Percentiles rank a stretch among this genome's conserved stretches.
phyloP scores from a whole-genome alignment of 192 early-diverging fungal genomes.

The Phlyctochytrium arcticum region DNA sequence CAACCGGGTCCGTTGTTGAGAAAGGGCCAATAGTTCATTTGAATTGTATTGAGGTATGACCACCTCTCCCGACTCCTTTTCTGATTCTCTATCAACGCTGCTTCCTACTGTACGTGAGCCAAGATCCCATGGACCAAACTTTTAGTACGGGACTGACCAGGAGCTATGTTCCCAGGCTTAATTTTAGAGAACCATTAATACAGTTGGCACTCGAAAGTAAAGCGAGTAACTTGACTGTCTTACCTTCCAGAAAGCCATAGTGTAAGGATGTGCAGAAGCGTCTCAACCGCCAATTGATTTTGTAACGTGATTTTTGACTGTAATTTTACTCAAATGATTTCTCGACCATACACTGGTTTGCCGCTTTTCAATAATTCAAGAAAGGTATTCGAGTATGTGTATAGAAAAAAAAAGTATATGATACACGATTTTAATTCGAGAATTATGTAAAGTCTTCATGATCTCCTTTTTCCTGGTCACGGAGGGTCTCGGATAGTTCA shows the following conservation, averaged over 20 bases:
- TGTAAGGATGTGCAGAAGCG: too few species aligned
- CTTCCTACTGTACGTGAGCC: constrained; percentile 39
- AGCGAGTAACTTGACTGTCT: background rate
- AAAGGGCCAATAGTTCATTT: constrained; percentile 8
- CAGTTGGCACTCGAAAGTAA: background rate
- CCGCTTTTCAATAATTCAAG: too few species aligned
- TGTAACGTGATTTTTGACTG: too few species aligned
- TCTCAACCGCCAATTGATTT: too few species aligned
- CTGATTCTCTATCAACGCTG: constrained; percentile 57
- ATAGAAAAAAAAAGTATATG: too few species aligned
- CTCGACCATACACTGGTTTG: too few species aligned
- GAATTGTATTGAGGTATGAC: constrained; percentile 42
- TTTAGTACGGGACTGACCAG: background rate
- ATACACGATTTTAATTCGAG: too few species aligned
- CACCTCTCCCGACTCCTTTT: constrained; percentile 50
- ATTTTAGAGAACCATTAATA: background rate
- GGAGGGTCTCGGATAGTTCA: too few species aligned
- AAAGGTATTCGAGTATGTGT: too few species aligned
- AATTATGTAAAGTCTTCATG: too few species aligned
- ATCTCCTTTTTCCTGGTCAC: too few species aligned
- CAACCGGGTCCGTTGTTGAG: constrained; percentile 17
- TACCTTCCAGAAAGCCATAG: constrained; percentile 12
- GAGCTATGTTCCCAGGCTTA: constrained; percentile 7
- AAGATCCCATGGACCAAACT: background rate
- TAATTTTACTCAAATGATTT: too few species aligned